Percentiles rank a stretch among this genome's conserved stretches.
These are phyloP conservation scores for Geranium rotundifolium DNA, from an alignment of 345 rosid species.

Conservation along the genomic window DNA sequence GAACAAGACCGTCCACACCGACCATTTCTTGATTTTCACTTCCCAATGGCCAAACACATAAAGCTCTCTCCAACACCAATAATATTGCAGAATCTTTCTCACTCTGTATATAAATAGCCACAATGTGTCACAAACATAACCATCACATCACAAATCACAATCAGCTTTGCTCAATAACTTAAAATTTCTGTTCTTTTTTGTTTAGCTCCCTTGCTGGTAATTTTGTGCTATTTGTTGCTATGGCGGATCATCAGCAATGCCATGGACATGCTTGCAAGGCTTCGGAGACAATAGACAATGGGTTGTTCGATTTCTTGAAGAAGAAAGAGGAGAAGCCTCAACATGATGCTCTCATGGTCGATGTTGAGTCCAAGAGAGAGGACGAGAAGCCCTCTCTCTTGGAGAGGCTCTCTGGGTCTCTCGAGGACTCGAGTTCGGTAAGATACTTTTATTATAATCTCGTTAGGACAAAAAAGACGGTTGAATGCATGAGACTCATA, in stretches of 20 bases:
- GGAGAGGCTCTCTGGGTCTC: neutral
- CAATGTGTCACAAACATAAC: neutral
- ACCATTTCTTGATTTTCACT: conserved; percentile 10
- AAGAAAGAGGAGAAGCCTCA: conserved; percentile 24
- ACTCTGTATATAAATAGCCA: neutral
- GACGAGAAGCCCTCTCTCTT: neutral
- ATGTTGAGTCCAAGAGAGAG: neutral
- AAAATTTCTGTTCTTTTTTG: conserved; percentile 3
- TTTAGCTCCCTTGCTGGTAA: too few relatives aligned
- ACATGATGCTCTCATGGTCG: conserved; percentile 1
- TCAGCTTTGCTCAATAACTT: conserved; percentile 9
- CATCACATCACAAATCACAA: conserved; percentile 15
- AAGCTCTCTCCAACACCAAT: neutral
- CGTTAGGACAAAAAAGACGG: too few relatives aligned
- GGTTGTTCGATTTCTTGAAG: conserved; percentile 35
- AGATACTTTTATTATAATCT: neutral
- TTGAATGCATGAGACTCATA: too few relatives aligned
- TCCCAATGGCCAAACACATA: conserved; percentile 1
- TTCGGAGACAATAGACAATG: neutral
- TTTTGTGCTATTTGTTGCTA: neutral
- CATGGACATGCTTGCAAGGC: conserved; percentile 3
- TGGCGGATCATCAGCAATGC: neutral
- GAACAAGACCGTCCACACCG: conserved; percentile 15
- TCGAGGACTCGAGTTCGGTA: neutral
- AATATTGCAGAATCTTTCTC: neutral